Conservation (phyloP, 441 rosid genomes). For the Brassica balearica region DNA sequence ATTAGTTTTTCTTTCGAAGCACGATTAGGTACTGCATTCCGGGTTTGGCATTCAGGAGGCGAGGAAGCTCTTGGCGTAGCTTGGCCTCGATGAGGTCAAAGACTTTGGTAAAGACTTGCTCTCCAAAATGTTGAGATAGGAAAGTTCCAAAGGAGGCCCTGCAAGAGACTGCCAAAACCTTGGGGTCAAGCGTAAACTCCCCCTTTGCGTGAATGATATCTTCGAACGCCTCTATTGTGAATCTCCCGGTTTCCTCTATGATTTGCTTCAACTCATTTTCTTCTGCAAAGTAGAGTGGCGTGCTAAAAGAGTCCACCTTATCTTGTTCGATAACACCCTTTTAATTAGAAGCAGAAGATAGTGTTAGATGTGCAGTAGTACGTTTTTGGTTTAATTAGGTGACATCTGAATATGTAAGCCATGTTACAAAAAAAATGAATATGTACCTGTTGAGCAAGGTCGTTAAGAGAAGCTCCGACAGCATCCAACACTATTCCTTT, state of each 20-base stretch:
- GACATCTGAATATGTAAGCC: not conserved
- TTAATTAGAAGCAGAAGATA: not conserved
- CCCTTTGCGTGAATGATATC: constrained; percentile 17
- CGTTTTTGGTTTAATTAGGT: not conserved
- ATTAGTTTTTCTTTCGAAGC: constrained; percentile 23
- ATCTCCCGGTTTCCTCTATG: constrained; percentile 34
- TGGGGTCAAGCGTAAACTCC: constrained; percentile 18
- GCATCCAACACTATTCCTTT: constrained; percentile 4
- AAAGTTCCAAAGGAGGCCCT: constrained; percentile 24
- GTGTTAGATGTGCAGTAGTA: not conserved
- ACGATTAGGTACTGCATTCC: constrained; percentile 33
- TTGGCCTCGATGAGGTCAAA: constrained; percentile 26
- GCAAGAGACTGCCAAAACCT: constrained; percentile 2
- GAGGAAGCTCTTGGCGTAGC: not conserved
- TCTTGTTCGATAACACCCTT: constrained; percentile 43
- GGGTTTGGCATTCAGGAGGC: constrained; percentile 19
- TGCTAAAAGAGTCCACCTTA: constrained; percentile 41
- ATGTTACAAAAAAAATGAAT: not conserved
- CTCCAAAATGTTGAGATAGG: constrained; percentile 27
- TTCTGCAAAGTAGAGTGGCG: constrained; percentile 12
- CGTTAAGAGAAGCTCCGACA: constrained; percentile 27
- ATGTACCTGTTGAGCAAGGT: constrained; percentile 42
- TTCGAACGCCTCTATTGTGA: constrained; percentile 39
- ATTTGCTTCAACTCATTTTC: constrained; percentile 32
- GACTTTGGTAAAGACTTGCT: not conserved